phyloP scores from a whole-genome alignment of 2,329 filamentous ascomycete species.

The Pseudogymnoascus sp. region DNA sequence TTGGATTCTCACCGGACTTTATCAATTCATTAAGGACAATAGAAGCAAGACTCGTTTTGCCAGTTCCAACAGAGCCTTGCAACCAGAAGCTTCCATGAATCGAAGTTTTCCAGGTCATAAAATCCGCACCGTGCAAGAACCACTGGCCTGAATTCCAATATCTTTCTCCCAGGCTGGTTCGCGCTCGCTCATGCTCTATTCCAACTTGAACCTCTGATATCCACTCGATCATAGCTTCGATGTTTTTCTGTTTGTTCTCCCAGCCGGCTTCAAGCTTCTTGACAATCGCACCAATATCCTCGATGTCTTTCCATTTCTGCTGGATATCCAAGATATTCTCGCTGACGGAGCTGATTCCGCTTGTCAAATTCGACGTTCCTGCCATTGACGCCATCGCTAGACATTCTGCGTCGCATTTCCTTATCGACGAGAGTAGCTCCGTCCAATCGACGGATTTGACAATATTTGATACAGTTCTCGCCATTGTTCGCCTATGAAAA shows the following conservation, averaged over 20 bases:
- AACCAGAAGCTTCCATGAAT: no score
- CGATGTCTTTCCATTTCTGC: slow-evolving; percentile 12
- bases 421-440: slow-evolving; percentile 11
- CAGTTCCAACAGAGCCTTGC: no score
- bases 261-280: slow-evolving; percentile 9
- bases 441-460: slow-evolving; percentile 12
- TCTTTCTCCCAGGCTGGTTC: slow-evolving; percentile 3
- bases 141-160: slow-evolving; percentile 11
- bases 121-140: neutral
- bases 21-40: no score
- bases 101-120: no score
- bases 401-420: slow-evolving; percentile 12
- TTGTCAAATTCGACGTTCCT: slow-evolving; percentile 2
- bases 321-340: neutral
- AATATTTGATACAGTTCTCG: no score
- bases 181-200: slow-evolving; percentile 11
- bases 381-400: slow-evolving; percentile 8
- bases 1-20: no score
- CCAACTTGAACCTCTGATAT: slow-evolving; percentile 13
- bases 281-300: slow-evolving; percentile 4
- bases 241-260: slow-evolving; percentile 11
- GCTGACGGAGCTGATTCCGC: neutral
- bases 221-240: slow-evolving; percentile 5
- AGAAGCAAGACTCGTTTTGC: no score
- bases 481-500: no score